Percentiles rank a stretch among this genome's conserved stretches.
phyloP scores from a whole-genome alignment of 805 yeast species.

The Myxozyma udenii region DNA sequence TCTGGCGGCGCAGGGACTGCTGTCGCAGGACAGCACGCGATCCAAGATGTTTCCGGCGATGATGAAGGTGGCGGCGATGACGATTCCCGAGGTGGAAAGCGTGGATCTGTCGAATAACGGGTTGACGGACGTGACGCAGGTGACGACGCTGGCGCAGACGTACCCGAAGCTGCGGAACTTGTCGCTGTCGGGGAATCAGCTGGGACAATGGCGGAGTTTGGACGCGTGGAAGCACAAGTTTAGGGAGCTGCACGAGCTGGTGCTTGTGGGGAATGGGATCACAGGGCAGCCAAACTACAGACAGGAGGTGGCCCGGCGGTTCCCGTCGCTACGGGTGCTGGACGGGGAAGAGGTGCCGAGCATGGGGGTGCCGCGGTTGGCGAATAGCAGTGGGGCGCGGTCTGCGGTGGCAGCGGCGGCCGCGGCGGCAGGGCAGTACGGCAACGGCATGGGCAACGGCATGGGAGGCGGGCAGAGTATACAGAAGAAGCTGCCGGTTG shows the following conservation, averaged over 20 bases:
- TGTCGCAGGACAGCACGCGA: constrained; percentile 53
- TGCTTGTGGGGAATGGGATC: constrained; percentile 77
- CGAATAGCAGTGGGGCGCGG: constrained; percentile 1
- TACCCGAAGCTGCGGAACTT: constrained; percentile 77
- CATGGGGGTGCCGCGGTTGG: constrained; percentile 35
- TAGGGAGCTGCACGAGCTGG: constrained; percentile 65
- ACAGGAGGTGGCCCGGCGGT: constrained; percentile 60
- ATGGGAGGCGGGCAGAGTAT: neutral
- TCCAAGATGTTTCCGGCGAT: constrained; percentile 82
- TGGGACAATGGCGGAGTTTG: constrained; percentile 55
- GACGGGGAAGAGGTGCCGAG: constrained; percentile 79
- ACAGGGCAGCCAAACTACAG: constrained; percentile 42
- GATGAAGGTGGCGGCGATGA: constrained; percentile 32
- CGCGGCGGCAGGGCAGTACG: neutral
- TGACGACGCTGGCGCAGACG: constrained; percentile 64
- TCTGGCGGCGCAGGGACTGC: constrained; percentile 59
- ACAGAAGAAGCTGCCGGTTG: constrained; percentile 37
- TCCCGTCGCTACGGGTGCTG: constrained; percentile 76
- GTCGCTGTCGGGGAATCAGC: constrained; percentile 72
- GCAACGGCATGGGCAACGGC: neutral
- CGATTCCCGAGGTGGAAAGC: constrained; percentile 25
- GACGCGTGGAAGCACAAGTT: constrained; percentile 79
- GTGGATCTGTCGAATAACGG: constrained; percentile 58
- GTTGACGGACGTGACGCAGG: constrained; percentile 56
- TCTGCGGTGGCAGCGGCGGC: neutral